Base-by-base conservation (phyloP, 768 basidiomycete genomes). In the Suillus tomentosus region DNA sequence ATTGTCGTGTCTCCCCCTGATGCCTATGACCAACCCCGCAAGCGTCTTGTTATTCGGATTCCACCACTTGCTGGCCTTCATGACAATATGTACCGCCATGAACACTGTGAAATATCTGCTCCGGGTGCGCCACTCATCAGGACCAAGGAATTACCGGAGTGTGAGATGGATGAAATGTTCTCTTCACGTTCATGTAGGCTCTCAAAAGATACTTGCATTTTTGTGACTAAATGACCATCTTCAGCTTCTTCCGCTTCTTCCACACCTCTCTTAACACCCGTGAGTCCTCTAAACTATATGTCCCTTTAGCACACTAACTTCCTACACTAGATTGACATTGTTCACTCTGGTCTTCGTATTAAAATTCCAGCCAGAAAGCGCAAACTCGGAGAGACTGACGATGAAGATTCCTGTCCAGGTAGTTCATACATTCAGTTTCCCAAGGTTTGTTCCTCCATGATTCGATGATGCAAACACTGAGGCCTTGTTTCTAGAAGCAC, bases 81-180 rank as follows among this genome's bases (percentile, higher is more conserved):
- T 42, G 47, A 56, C 39, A 15, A 19, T 66, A 60, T n/a, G n/a
- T 57, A 62, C 31, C 36, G 22, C 37, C 3, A 43, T 10, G 63
- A 65, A 8, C 59, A 43, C 10, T 34, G 34, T 39, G 57, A 60
- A 0, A 60, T 40, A 0, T 37, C 66, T 6, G 62, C 61, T 1
- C 74, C 74, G 0, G 67, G 68, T 22, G 73, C 75, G n/a, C 74
- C 75, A 13, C 66, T 70, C 31, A 62, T 75, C 59, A 19, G 19
- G 22, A 69, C 75, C 6, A 67, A 19, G 51, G 69, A 72, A 14
- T 53, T 75, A 42, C 75, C 75, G 2, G 72, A 72, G 24, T 54
- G 42, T 34, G 66, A 67, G 64, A 36, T 67, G 39, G 70, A 69
- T 15, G 72, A 68, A 15, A 57, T 65, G n/a, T 42, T 36, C 14